phyloP scores from a whole-genome alignment of 2,329 filamentous ascomycete species.

The Acrodontium crateriforme region DNA sequence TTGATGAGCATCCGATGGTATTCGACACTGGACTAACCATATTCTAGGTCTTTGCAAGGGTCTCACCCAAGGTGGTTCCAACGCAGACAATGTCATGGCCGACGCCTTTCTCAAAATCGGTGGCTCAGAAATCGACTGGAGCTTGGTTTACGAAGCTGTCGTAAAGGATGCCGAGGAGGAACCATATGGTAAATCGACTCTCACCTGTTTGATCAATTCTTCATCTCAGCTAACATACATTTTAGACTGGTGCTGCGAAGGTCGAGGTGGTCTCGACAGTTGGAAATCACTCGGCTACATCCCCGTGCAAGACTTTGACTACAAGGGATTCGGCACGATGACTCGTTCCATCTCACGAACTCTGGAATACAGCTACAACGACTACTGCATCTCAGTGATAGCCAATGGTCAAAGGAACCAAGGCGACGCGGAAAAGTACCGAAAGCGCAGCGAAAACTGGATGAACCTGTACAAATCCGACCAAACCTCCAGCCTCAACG shows the following conservation, averaged over 20 bases:
- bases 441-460: constrained; percentile 53
- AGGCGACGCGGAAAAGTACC: constrained; percentile 43
- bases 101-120: constrained; percentile 60
- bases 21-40: too few relatives aligned
- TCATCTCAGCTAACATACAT: too few relatives aligned
- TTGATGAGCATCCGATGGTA: too few relatives aligned
- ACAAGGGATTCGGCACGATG: constrained; percentile 31
- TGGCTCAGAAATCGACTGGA: constrained; percentile 49
- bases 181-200: constrained; percentile 13
- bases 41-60: constrained; percentile 40
- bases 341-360: constrained; percentile 40
- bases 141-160: constrained; percentile 48
- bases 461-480: constrained; percentile 55
- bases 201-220: background rate
- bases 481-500: constrained; percentile 36
- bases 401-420: constrained; percentile 42
- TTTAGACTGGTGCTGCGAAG: constrained; percentile 45
- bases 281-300: constrained; percentile 54
- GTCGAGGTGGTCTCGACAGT: constrained; percentile 53
- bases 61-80: constrained; percentile 54
- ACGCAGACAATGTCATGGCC: constrained; percentile 57
- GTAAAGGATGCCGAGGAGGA: constrained; percentile 48
- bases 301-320: constrained; percentile 30
- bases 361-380: constrained; percentile 47
- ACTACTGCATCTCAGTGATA: constrained; percentile 54